These are phyloP conservation scores for Myriangium duriaei DNA, from an alignment of 2,329 filamentous ascomycete genomes.

Conservation along the genomic window DNA sequence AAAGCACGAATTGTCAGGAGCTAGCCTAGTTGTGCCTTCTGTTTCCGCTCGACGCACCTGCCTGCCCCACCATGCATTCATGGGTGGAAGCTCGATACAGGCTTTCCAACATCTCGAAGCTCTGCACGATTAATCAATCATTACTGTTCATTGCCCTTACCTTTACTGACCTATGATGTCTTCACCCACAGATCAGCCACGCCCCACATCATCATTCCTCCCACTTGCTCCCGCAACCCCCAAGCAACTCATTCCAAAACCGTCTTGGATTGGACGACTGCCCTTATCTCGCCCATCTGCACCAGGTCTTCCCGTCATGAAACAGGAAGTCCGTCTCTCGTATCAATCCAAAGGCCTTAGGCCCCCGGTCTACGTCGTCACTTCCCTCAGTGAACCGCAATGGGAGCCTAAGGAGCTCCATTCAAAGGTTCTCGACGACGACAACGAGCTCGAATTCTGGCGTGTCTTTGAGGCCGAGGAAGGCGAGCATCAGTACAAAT, in stretches of 20 bases:
- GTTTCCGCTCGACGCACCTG: not conserved
- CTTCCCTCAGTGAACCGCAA: constrained; percentile 52
- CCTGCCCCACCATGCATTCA: constrained; percentile 6
- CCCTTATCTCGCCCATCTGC: constrained; percentile 2
- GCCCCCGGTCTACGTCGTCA: constrained; percentile 59
- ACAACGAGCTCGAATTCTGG: constrained; percentile 44
- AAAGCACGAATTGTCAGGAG: no score
- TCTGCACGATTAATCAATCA: no score
- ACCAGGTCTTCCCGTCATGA: constrained; percentile 15
- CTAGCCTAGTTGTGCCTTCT: no score
- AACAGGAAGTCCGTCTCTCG: constrained; percentile 41
- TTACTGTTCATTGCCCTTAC: no score
- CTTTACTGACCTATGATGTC: constrained; percentile 6
- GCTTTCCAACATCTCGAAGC: no score
- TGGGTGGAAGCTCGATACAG: no score
- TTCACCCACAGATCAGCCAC: not conserved
- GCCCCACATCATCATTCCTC: constrained; percentile 3
- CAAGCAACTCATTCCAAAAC: constrained; percentile 6
- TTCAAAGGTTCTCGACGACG: constrained; percentile 29
- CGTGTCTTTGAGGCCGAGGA: constrained; percentile 44
- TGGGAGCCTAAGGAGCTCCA: constrained; percentile 60
- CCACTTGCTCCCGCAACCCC: constrained; percentile 6
- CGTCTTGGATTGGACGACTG: constrained; percentile 12
- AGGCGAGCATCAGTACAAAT: constrained; percentile 61
- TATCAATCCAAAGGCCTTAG: constrained; percentile 47